These are phyloP conservation scores for Aegilops sharonensis DNA, from an alignment of 176 grass and related monocot species.

Conservation along the genomic window DNA sequence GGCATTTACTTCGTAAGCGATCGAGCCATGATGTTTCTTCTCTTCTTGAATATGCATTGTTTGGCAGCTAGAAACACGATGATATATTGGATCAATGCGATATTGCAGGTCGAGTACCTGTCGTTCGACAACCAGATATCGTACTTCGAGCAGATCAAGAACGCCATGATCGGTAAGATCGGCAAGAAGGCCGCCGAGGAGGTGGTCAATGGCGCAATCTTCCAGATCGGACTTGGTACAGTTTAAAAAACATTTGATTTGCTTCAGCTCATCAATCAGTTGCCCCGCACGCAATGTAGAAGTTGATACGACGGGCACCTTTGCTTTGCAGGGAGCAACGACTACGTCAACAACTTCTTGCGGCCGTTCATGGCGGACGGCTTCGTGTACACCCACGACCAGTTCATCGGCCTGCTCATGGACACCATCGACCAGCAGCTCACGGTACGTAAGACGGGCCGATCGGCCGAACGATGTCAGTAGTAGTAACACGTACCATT, in stretches of 20 bases:
- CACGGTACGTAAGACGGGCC: conserved; percentile 38
- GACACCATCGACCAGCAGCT: conserved; percentile 60
- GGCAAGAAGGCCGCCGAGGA: conserved; percentile 63
- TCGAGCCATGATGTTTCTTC: neutral
- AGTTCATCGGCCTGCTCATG: conserved; percentile 80
- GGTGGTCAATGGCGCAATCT: conserved; percentile 67
- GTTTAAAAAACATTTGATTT: neutral
- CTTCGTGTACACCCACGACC: conserved; percentile 67
- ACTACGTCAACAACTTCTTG: conserved; percentile 98
- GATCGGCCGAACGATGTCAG: neutral
- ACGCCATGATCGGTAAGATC: conserved; percentile 65
- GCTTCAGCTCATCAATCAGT: neutral
- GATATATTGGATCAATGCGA: neutral
- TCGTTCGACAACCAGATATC: conserved; percentile 92
- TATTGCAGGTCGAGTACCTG: conserved; percentile 77
- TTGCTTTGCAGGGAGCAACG: conserved; percentile 78
- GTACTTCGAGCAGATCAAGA: conserved; percentile 55
- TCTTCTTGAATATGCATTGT: neutral
- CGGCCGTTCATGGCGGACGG: conserved; percentile 88
- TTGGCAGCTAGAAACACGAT: neutral
- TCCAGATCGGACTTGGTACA: conserved; percentile 73
- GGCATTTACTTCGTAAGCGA: conserved; percentile 90
- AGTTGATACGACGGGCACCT: neutral
- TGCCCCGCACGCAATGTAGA: neutral
- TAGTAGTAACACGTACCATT: neutral